phyloP scores from a whole-genome alignment of 2,329 filamentous ascomycete species.

The Calonectria crousiana region DNA sequence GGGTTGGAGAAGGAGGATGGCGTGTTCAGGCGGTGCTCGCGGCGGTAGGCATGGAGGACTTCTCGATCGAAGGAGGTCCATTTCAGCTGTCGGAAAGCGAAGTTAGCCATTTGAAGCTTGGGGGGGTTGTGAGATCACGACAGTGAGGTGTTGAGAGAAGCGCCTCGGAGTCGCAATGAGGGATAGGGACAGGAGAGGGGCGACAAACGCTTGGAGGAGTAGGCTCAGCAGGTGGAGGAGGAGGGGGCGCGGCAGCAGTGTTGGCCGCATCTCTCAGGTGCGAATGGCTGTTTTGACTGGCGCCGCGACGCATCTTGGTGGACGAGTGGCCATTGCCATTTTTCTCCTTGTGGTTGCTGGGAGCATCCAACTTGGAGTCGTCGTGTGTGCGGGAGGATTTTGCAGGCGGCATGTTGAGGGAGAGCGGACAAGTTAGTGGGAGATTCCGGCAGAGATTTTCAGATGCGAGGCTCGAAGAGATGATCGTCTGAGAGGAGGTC shows the following conservation, averaged over 20 bases:
- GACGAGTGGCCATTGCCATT: conserved; percentile 57
- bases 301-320: conserved; percentile 68
- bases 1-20: conserved; percentile 77
- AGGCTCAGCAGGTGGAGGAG: conserved; percentile 43
- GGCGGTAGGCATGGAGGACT: conserved; percentile 80
- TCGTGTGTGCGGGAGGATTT: conserved; percentile 62
- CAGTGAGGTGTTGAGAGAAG: background rate
- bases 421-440: conserved; percentile 13
- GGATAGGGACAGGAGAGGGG: conserved; percentile 24
- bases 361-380: conserved; percentile 58
- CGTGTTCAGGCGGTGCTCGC: conserved; percentile 77
- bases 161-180: background rate
- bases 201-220: conserved; percentile 50
- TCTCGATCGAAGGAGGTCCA: conserved; percentile 77
- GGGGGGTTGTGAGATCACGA: background rate
- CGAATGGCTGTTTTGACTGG: conserved; percentile 63
- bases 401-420: conserved; percentile 56
- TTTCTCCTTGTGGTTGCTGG: conserved; percentile 58
- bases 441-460: conserved; percentile 17
- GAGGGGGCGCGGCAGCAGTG: conserved; percentile 50
- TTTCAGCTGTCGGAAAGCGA: conserved; percentile 59
- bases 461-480: background rate
- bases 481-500: conserved; percentile 5
- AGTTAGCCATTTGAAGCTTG: conserved; percentile 26
- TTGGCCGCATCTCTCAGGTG: conserved; percentile 59